phyloP scores from a whole-genome alignment of 148 eudicot species.

The Silene conica region DNA sequence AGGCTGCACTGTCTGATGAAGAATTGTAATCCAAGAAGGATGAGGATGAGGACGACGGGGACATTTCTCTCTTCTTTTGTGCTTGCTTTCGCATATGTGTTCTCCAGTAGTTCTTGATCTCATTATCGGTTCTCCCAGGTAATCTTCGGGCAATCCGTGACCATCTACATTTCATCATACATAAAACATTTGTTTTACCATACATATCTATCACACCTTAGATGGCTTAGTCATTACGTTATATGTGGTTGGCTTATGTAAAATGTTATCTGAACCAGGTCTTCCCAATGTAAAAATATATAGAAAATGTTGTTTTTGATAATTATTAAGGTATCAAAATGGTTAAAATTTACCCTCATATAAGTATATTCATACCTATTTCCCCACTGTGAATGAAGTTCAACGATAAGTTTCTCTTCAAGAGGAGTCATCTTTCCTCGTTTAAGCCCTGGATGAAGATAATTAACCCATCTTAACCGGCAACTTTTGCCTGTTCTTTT shows the following conservation, averaged over 20 bases:
- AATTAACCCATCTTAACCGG: slow-evolving; percentile 94
- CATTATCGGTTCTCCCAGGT: slow-evolving; percentile 87
- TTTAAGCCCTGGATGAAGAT: slow-evolving; percentile 85
- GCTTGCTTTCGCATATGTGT: slow-evolving; percentile 86
- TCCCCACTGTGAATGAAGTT: slow-evolving; percentile 88
- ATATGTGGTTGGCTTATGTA: neutral
- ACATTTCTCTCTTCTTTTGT: slow-evolving; percentile 45
- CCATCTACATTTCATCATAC: slow-evolving; percentile 46
- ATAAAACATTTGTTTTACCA: neutral
- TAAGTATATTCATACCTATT: slow-evolving; percentile 53
- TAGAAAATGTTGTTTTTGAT: too few relatives aligned
- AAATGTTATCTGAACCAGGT: neutral
- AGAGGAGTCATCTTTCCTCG: slow-evolving; percentile 84
- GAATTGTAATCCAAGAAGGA: slow-evolving; percentile 33
- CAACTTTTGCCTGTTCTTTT: slow-evolving; percentile 98
- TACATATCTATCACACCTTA: neutral
- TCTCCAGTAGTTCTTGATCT: slow-evolving; percentile 91
- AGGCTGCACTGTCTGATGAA: slow-evolving; percentile 31
- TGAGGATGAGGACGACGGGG: slow-evolving; percentile 46
- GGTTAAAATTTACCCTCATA: neutral
- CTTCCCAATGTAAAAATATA: neutral
- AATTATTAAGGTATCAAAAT: neutral
- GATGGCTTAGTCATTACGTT: neutral
- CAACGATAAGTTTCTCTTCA: slow-evolving; percentile 76
- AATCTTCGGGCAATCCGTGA: slow-evolving; percentile 70